Base-by-base conservation (phyloP, 169 alveolate genomes). In the Cryptosporidium andersoni region DNA sequence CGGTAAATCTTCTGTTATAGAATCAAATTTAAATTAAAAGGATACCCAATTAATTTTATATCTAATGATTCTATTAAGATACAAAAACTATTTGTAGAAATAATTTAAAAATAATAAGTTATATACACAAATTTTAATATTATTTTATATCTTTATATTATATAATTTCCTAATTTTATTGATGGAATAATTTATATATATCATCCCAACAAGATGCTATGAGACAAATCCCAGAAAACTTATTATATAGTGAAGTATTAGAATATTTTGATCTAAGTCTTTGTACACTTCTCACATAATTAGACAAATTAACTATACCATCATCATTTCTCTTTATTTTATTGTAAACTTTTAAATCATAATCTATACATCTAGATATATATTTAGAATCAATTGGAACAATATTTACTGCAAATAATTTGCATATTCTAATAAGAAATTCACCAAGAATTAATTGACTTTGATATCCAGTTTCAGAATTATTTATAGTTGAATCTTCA, bases 161-260 rank as follows among this genome's bases (percentile, higher is more conserved):
- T 4, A 53, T 53, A 16, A 2, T 53, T 53, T 53, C 8, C n/a
- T 9, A 9, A 9, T 60, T 2, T 34, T 60, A 60, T 25, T 25
- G 25, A 25, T 25, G 25, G 80, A 74, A 74, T 14, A 74, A 60
- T 42, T 39, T 74, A 5, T 58, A 40, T 12, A 74, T 47, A 36
- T 74, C 85, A 16, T 14, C 49, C 85, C 85, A 74, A 34, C 62
- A 56, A 49, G 60, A 74, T 4, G 85, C 85, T 43, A 74, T 4
- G 11, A 74, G 40, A 34, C 55, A 1, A 12, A 74, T 74, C 1
- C 85, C 85, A 9, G 52, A 45, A 52, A 74, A 74, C 48, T 63
- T 74, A 25, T 25, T 25, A 36, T 58, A 74, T 52, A 45, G 85
- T 2, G 85, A 74, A 40, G 49, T 16, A 48, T 60, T 74, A 3